phyloP scores from a whole-genome alignment of 169 alveolate genomes.

The Plasmodium relictum region DNA sequence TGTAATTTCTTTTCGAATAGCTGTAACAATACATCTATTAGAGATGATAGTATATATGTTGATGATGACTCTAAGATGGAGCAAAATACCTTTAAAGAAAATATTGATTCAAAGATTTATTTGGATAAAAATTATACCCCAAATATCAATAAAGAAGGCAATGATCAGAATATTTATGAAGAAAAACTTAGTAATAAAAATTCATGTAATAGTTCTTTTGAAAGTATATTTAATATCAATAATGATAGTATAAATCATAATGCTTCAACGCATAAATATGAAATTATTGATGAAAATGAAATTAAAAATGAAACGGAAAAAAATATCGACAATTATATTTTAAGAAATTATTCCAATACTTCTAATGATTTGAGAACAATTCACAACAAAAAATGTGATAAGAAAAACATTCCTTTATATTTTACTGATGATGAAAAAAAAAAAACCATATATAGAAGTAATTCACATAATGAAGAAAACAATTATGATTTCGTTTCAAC shows the following conservation, averaged over 20 bases:
- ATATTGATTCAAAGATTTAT: neutral
- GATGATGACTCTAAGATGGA: neutral
- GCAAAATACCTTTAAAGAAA: neutral
- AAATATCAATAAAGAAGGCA: too few relatives aligned
- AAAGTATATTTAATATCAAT: neutral
- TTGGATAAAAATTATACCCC: too few relatives aligned
- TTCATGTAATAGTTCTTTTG: too few relatives aligned
- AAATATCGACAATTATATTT: neutral
- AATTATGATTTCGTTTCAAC: too few relatives aligned
- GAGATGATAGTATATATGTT: neutral
- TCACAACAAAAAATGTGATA: slow-evolving; percentile 1
- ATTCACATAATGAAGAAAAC: neutral
- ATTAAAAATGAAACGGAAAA: neutral
- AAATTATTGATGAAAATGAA: neutral
- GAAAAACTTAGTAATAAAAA: neutral
- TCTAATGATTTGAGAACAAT: neutral
- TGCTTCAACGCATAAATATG: neutral
- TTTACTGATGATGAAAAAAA: slow-evolving; percentile 60
- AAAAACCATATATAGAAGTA: neutral
- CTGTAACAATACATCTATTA: neutral
- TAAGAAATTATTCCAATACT: neutral
- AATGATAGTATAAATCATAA: neutral
- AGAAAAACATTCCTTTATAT: slow-evolving; percentile 37
- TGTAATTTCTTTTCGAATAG: too few relatives aligned
- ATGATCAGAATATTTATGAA: neutral